phyloP scores from a whole-genome alignment of 257 asterid species.

The Fraxinus cuspidata region DNA sequence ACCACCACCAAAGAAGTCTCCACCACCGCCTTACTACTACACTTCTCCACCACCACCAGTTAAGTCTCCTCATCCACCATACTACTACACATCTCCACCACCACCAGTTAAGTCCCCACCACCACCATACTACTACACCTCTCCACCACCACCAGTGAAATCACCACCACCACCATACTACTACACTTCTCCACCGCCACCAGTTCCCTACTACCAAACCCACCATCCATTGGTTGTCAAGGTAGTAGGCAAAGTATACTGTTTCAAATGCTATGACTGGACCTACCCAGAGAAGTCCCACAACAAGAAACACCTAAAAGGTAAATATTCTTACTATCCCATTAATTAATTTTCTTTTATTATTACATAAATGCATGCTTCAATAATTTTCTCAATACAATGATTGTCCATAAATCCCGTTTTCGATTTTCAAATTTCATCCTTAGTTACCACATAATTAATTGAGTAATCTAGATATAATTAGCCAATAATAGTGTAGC shows the following conservation, averaged over 20 bases:
- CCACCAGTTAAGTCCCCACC: slow-evolving; percentile 17
- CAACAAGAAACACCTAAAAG: slow-evolving; percentile 32
- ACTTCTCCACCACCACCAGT: background rate
- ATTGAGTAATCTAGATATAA: background rate
- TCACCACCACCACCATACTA: background rate
- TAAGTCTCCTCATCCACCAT: background rate
- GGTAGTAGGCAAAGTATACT: slow-evolving; percentile 34
- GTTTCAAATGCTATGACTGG: slow-evolving; percentile 31
- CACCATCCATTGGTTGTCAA: slow-evolving; percentile 25
- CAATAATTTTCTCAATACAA: background rate
- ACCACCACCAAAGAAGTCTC: background rate
- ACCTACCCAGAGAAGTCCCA: slow-evolving; percentile 30
- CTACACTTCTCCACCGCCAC: slow-evolving; percentile 19
- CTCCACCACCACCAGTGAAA: slow-evolving; percentile 21
- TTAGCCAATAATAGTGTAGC: background rate
- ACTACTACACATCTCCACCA: slow-evolving; percentile 20
- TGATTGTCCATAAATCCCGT: background rate
- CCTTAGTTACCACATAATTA: background rate
- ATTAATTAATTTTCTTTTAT: background rate
- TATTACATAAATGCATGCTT: background rate
- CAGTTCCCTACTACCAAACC: slow-evolving; percentile 1
- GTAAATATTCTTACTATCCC: slow-evolving; percentile 10
- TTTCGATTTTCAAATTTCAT: slow-evolving; percentile 1
- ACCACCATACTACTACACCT: slow-evolving; percentile 14
- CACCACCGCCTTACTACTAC: background rate